Conservation (phyloP, 257 asterid genomes). For the Parsonsia alboflavescens region DNA sequence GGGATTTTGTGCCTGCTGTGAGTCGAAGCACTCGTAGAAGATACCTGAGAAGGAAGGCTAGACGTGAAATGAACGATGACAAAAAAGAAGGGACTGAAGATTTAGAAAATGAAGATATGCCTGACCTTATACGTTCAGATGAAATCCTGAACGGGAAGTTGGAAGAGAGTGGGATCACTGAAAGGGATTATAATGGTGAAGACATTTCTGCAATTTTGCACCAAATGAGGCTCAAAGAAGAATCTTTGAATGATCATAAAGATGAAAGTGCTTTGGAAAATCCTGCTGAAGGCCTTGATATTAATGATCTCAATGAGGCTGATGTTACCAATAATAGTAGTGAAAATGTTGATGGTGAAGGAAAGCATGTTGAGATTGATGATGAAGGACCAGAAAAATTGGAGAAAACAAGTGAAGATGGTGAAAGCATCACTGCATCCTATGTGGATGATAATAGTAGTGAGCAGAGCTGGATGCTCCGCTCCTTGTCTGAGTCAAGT, state of each 20-base stretch:
- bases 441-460: slow-evolving; percentile 68
- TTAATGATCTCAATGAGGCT: slow-evolving; percentile 21
- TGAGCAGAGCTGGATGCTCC: slow-evolving; percentile 92
- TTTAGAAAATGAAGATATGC: slow-evolving; percentile 35
- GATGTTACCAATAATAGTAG: slow-evolving; percentile 18
- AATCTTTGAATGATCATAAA: slow-evolving; percentile 25
- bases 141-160: slow-evolving; percentile 22
- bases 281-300: slow-evolving; percentile 17
- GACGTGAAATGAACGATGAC: slow-evolving; percentile 51
- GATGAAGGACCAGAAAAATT: slow-evolving; percentile 35
- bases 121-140: slow-evolving; percentile 43
- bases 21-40: slow-evolving; percentile 90
- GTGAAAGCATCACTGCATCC: slow-evolving; percentile 38
- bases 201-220: slow-evolving; percentile 44
- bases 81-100: slow-evolving; percentile 34
- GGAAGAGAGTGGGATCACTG: slow-evolving; percentile 17
- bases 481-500: slow-evolving; percentile 83
- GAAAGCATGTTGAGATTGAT: slow-evolving; percentile 20
- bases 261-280: slow-evolving; percentile 14
- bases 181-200: slow-evolving; percentile 25
- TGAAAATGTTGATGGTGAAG: slow-evolving; percentile 20
- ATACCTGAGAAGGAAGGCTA: slow-evolving; percentile 85
- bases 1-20: slow-evolving; percentile 91
- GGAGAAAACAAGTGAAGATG: slow-evolving; percentile 39
- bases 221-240: slow-evolving; percentile 58